Conservation (phyloP, 2,329 filamentous ascomycete genomes). For the Neurospora crassa region DNA sequence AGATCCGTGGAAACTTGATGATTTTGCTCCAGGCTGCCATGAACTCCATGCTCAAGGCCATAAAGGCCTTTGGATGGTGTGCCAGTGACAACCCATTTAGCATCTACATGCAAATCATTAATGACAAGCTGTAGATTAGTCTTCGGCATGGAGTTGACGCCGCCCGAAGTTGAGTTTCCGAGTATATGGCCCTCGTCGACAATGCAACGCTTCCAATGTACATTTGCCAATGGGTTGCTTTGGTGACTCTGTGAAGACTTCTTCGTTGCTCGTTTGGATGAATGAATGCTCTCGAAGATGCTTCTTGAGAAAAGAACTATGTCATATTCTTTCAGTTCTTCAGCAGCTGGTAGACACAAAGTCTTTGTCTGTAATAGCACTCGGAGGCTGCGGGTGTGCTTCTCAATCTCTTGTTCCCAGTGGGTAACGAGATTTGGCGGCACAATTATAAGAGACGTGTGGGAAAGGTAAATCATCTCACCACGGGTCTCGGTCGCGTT, state of each 20-base stretch:
- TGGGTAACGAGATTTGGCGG: conserved; percentile 77
- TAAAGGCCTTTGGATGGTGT: conserved; percentile 80
- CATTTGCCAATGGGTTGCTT: conserved; percentile 44
- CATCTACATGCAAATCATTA: conserved; percentile 51
- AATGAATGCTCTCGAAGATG: background rate
- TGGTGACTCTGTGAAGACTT: background rate
- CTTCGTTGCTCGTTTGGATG: background rate
- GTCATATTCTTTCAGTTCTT: conserved; percentile 57
- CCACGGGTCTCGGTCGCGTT: conserved; percentile 17
- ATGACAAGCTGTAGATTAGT: conserved; percentile 46
- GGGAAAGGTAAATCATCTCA: conserved; percentile 47
- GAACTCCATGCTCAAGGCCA: conserved; percentile 46
- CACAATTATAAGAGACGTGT: conserved; percentile 67
- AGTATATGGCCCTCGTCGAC: conserved; percentile 88
- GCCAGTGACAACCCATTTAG: conserved; percentile 83
- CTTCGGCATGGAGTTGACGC: conserved; percentile 21
- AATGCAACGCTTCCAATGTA: conserved; percentile 83
- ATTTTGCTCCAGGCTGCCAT: background rate
- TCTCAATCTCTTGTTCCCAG: conserved; percentile 71
- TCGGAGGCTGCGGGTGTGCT: conserved; percentile 60
- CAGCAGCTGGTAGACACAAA: conserved; percentile 44
- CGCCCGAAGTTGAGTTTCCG: conserved; percentile 48
- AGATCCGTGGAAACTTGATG: conserved; percentile 32
- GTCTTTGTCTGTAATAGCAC: conserved; percentile 53
- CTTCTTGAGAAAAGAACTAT: conserved; percentile 60